These are phyloP conservation scores for Trichoderma afroharzianum DNA, from an alignment of 2,329 filamentous ascomycete species.

Conservation along the genomic window DNA sequence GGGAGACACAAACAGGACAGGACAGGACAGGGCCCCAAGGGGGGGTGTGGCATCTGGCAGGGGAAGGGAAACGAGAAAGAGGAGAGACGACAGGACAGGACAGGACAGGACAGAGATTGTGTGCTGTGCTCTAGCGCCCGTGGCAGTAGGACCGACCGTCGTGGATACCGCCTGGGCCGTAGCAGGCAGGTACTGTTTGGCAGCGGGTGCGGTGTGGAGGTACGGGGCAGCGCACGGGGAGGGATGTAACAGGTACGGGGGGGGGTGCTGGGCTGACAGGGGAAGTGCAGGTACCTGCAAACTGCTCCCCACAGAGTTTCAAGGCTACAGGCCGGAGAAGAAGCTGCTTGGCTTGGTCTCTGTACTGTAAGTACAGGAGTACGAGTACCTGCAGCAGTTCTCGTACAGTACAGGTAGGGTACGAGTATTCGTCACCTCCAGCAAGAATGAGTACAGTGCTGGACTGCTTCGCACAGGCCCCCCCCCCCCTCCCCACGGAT, in stretches of 20 bases:
- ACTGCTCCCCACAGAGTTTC: slow-evolving; percentile 7
- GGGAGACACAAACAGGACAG: slow-evolving; percentile 30
- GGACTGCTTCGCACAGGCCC: neutral
- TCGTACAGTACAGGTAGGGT: neutral
- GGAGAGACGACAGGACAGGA: slow-evolving; percentile 7
- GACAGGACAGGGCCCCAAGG: slow-evolving; percentile 18
- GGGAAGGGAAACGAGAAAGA: slow-evolving; percentile 12
- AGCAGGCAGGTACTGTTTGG: neutral
- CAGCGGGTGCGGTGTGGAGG: neutral
- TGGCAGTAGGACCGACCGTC: slow-evolving; percentile 3
- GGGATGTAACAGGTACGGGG: neutral
- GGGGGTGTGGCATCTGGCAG: slow-evolving; percentile 21
- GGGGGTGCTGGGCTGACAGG: neutral
- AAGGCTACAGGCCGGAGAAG: neutral
- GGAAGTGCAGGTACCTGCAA: slow-evolving; percentile 1
- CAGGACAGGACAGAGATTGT: slow-evolving; percentile 15
- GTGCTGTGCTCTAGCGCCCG: neutral
- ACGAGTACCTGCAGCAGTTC: neutral
- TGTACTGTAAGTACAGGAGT: neutral
- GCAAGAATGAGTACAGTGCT: neutral
- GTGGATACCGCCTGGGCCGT: neutral
- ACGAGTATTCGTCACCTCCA: neutral
- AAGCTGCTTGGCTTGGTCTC: neutral
- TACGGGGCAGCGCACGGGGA: neutral
- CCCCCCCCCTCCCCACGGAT: too few relatives aligned